Conservation (phyloP, 345 rosid species). For the Eucalyptus sp. region DNA sequence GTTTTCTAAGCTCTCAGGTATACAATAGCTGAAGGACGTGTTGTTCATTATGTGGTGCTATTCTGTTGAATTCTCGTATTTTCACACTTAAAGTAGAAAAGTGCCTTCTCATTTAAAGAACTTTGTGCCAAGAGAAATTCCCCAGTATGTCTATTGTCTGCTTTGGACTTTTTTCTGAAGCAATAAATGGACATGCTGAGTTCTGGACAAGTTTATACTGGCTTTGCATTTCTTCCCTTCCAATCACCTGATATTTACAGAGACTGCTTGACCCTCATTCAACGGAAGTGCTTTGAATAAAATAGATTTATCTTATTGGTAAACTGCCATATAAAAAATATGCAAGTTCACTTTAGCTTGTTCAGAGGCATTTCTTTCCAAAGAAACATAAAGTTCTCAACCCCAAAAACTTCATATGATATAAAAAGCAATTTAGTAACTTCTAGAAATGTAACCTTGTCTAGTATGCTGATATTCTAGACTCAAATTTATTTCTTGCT, state of each 20-base stretch:
- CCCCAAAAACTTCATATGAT: background rate
- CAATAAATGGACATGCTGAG: background rate
- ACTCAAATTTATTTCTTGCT: background rate
- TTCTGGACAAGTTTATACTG: background rate
- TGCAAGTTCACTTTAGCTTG: background rate
- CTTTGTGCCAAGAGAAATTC: background rate
- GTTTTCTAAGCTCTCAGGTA: constrained; percentile 83
- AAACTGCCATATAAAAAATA: background rate
- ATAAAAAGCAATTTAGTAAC: background rate
- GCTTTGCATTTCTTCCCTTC: background rate
- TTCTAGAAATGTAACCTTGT: background rate
- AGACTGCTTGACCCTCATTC: background rate
- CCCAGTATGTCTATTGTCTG: background rate
- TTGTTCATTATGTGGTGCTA: background rate
- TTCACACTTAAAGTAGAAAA: background rate
- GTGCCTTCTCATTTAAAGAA: background rate
- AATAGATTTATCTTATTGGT: background rate
- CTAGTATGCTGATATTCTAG: background rate
- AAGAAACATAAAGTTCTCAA: background rate
- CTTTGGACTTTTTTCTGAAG: background rate
- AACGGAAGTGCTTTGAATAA: background rate
- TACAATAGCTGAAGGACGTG: background rate
- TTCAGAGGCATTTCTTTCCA: background rate
- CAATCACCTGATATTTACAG: background rate
- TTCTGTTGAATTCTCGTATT: background rate